phyloP scores from a whole-genome alignment of 371 early-diverging fungal genomes.

The Lichtheimia ramosa region DNA sequence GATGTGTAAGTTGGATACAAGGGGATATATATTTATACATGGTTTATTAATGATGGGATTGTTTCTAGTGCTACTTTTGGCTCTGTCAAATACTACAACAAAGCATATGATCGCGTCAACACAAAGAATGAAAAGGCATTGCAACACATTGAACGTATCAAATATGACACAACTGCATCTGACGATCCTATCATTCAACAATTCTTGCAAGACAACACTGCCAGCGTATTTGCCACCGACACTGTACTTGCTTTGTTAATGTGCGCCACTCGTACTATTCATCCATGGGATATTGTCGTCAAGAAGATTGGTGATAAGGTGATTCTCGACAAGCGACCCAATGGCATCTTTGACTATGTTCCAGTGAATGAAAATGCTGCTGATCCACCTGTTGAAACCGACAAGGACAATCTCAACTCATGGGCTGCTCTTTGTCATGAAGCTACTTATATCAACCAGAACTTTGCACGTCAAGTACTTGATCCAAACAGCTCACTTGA shows the following conservation, averaged over 20 bases:
- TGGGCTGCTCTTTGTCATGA: slow-evolving; percentile 85
- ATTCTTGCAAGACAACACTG: slow-evolving; percentile 64
- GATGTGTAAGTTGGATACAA: slow-evolving; percentile 64
- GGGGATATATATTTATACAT: background rate
- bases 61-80: slow-evolving; percentile 57
- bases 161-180: slow-evolving; percentile 78
- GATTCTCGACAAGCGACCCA: slow-evolving; percentile 90
- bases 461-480: slow-evolving; percentile 85
- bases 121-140: slow-evolving; percentile 80
- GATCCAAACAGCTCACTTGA: slow-evolving; percentile 51
- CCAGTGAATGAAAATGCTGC: slow-evolving; percentile 95
- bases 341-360: slow-evolving; percentile 73
- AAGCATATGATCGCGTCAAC: slow-evolving; percentile 82
- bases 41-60: background rate
- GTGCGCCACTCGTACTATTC: slow-evolving; percentile 89
- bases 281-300: slow-evolving; percentile 96
- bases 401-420: slow-evolving; percentile 89
- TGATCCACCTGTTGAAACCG: slow-evolving; percentile 89
- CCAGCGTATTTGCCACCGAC: slow-evolving; percentile 90
- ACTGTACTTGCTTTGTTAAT: slow-evolving; percentile 88
- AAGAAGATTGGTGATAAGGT: slow-evolving; percentile 85
- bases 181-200: slow-evolving; percentile 79
- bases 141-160: slow-evolving; percentile 67
- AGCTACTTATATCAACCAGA: slow-evolving; percentile 87
- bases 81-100: slow-evolving; percentile 76